A percentile compares a stretch with the other conserved stretches of the same genome.
phyloP scores from a whole-genome alignment of 1,139 yeast species.

The Saccharomyces hybrid region DNA sequence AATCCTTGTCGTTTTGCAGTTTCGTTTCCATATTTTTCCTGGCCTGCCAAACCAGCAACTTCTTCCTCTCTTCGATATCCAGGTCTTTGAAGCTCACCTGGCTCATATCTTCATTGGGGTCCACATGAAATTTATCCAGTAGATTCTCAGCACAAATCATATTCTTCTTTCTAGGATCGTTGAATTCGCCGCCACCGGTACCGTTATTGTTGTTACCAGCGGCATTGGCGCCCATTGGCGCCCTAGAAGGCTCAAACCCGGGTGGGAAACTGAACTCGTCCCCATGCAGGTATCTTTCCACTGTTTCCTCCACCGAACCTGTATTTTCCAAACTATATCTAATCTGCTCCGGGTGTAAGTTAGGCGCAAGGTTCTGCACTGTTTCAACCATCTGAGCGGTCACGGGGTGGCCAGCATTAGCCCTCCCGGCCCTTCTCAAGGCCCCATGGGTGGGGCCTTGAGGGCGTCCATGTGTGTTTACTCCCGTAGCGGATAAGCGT shows the following conservation, averaged over 20 bases:
- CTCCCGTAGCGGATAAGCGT: not conserved
- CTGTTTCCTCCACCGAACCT: constrained; percentile 69
- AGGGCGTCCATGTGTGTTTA: constrained; percentile 2
- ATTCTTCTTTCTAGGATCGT: constrained; percentile 26
- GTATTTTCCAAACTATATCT: constrained; percentile 50
- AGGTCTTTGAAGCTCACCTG: constrained; percentile 14
- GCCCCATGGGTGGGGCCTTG: not conserved
- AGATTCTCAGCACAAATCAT: constrained; percentile 29
- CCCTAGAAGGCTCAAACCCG: constrained; percentile 19
- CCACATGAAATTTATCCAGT: constrained; percentile 24
- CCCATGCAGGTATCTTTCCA: constrained; percentile 54
- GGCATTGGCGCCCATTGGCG: not conserved
- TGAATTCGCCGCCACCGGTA: constrained; percentile 3
- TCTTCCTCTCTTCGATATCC: constrained; percentile 27
- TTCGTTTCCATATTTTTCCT: constrained; percentile 25
- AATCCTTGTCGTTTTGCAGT: constrained; percentile 17
- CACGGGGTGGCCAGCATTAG: constrained; percentile 30
- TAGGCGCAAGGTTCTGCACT: constrained; percentile 73
- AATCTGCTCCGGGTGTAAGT: constrained; percentile 56
- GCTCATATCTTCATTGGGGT: constrained; percentile 17
- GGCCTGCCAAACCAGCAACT: constrained; percentile 29
- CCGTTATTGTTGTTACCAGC: not conserved
- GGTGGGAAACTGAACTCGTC: constrained; percentile 65
- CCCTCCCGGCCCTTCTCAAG: constrained; percentile 13
- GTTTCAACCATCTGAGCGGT: constrained; percentile 74